Base-by-base conservation (phyloP, 2,329 filamentous ascomycete species). In the Aspergillus chevalieri region DNA sequence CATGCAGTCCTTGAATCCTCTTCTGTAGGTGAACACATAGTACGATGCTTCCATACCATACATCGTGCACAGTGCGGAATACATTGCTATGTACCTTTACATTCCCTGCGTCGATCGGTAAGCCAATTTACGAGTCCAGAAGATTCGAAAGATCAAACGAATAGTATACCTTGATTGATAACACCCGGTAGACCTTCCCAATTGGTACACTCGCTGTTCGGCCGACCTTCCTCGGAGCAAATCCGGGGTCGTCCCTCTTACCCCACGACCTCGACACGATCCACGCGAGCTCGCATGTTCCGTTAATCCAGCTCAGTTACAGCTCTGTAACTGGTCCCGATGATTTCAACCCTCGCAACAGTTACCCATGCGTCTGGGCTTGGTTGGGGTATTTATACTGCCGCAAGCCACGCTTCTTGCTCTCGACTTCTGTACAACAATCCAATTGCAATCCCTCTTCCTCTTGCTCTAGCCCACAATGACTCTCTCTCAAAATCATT, bases 401-500 rank as follows among this genome's bases (percentile, higher is more conserved):
- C 26, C 6, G n/a, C 14, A n/a, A 15, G 34, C 34, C 34, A 38
- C 6, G 34, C n/a, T 38, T 6, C 14, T n/a, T 22, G 41, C 22
- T 43, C 6, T 43, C 19, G 14, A 43, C 41, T 19, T n/a, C 10
- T 43, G 3, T 10, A 10, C 41, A 43, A 1, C 17, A 19, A 6
- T 14, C 10, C 41, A 21, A 26, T 22, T 21, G 9, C 41, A 26
- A 26, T 22, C 24, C 19, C 41, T 24, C 3, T 17, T 15, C 26
- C 21, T 17, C n/a, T 15, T 30, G 33, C 24, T 26, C 24, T 26
- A 44, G 6, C 6, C n/a, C 30, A 54, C 4, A 30, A 58, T 58
- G 56, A 47, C 52, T 47, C 50, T 58, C 6, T 47, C 52, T 19
- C 47, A 55, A 44, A 59, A 57, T 28, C 57, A 57, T 44, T 64